Percentiles rank a stretch among this genome's conserved stretches.
These are phyloP conservation scores for Pulicaria dysenterica DNA, from an alignment of 129 eudicot genomes.

Conservation along the genomic window DNA sequence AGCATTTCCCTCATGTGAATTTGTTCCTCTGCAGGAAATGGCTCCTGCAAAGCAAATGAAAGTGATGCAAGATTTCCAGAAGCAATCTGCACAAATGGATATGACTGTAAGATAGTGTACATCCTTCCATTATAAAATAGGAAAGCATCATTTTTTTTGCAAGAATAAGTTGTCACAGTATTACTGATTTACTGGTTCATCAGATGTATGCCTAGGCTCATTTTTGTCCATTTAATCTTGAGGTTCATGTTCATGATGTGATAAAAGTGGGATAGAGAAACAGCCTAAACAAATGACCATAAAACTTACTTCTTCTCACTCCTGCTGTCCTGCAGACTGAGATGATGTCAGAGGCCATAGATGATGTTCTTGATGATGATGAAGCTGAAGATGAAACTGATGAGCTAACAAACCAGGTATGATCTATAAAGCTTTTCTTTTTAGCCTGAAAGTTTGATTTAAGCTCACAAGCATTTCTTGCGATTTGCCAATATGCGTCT, in stretches of 20 bases:
- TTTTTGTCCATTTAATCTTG: conserved; percentile 1
- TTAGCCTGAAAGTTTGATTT: conserved; percentile 4
- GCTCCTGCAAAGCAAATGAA: conserved; percentile 90
- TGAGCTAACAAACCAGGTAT: conserved; percentile 91
- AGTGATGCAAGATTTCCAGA: conserved; percentile 89
- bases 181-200: not conserved
- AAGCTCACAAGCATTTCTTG: conserved; percentile 16
- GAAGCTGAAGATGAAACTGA: conserved; percentile 99
- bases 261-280: not conserved
- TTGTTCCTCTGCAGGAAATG: conserved; percentile 82
- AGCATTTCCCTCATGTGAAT: conserved; percentile 1
- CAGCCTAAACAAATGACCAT: not conserved
- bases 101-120: conserved; percentile 85
- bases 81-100: conserved; percentile 98
- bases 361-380: conserved; percentile 88
- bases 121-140: conserved; percentile 7
- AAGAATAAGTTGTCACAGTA: not conserved
- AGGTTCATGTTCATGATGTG: not conserved
- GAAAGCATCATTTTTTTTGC: not conserved
- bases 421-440: conserved; percentile 8
- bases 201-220: not conserved
- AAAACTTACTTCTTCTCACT: not conserved
- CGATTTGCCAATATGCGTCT: not conserved
- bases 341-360: conserved; percentile 98
- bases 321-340: conserved; percentile 67